These are phyloP conservation scores for Pseudopediastrum boryanum DNA, from an alignment of 139 green algal species.

Conservation along the genomic window DNA sequence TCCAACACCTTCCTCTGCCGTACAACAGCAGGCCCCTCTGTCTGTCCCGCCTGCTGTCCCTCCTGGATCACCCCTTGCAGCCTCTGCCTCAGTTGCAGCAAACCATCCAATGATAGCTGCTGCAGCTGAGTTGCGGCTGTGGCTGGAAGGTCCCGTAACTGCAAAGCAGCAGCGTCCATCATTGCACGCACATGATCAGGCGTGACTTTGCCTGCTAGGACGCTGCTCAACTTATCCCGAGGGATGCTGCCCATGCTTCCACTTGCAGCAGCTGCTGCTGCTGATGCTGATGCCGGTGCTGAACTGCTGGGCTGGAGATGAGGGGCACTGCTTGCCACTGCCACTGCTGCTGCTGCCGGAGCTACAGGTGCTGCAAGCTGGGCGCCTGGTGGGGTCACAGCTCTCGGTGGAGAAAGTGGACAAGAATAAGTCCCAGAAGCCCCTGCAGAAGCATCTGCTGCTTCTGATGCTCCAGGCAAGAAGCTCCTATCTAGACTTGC, in stretches of 20 bases:
- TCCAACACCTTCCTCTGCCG: too few species aligned
- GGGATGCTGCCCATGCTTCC: neutral
- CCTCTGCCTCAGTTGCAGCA: neutral
- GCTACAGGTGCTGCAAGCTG: neutral
- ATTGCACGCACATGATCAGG: neutral
- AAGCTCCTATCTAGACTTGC: neutral
- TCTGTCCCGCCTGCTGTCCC: neutral
- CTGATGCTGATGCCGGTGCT: neutral
- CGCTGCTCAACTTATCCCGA: neutral
- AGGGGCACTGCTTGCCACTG: neutral
- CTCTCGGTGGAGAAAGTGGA: neutral
- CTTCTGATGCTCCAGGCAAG: neutral
- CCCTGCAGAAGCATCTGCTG: neutral
- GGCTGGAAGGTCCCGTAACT: too few species aligned
- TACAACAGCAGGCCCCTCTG: slow-evolving; percentile 3
- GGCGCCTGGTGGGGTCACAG: neutral
- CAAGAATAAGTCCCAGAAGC: neutral
- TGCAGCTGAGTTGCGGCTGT: neutral
- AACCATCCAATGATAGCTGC: neutral
- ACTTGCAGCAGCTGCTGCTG: neutral
- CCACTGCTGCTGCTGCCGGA: neutral
- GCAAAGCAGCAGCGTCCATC: too few species aligned
- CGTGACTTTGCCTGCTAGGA: neutral
- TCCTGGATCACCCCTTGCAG: neutral
- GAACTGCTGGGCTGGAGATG: too few species aligned